Evolutionary conservation across 768 basidiomycete species (phyloP), one percentile per base, ranked within the genome.

Genomic region (Kockovaella imperatae): DNA sequence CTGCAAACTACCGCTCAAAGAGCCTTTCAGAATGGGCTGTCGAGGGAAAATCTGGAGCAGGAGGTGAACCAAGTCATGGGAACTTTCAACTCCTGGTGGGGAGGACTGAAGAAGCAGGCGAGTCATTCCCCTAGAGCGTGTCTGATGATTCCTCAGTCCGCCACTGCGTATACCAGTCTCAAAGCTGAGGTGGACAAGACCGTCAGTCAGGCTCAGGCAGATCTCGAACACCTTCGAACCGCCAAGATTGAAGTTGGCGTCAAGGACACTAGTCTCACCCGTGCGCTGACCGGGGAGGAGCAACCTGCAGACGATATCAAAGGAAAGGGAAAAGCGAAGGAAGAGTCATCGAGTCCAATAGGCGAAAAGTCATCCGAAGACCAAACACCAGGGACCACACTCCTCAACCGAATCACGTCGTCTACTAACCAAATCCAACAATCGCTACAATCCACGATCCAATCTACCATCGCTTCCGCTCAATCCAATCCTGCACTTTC

Each of bases 51-150:
- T 20, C 45, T 95, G 35, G 83, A 91, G 62, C 84, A 91, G 62
- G 89, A 95, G 69, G 86, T 95, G 13, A 78, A 78, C 1, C 83
- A 93, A 61, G 89, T 89, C 20, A 80, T 91, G 34, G 86, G 86
- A n/a, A 83, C 87, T 61, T 74, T 93, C 31, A 65, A 50, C 15
- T 56, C 55, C 26, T 71, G 69, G 69, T 95, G 90, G 90, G 87
- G 87, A 36, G 85, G 87, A 25, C 84, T 91, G 64, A 80, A 82
- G 75, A 86, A 84, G 69, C 88, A 90, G 81, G 88, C 81, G 58
- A 55, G 80, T 62, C 41, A 39, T 10, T 7, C 3, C 14, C 24
- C 3, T 40, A n/a, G n/a, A n/a, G 25, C 39, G 59, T 34, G 48
- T n/a, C 53, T 15, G 20, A 39, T 21, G 5, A 17, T 7, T 15